phyloP scores from a whole-genome alignment of 139 green algal species.

The Desmodesmus armatus region DNA sequence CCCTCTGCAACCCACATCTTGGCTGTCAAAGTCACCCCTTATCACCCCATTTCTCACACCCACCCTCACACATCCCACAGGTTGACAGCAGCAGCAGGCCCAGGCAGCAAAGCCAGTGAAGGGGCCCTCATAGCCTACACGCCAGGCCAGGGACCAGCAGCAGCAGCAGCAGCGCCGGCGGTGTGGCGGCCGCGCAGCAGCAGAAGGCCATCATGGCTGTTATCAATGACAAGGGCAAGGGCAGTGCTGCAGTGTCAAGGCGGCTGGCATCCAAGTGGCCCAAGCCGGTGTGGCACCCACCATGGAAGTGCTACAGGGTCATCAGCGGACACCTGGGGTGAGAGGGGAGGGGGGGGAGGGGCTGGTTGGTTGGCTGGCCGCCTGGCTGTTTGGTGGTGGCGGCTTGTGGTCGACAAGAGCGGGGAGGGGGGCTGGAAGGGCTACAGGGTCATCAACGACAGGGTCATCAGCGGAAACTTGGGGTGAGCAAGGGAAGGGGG shows the following conservation, averaged over 20 bases:
- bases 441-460: too few species aligned
- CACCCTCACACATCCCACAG: too few species aligned
- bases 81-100: not conserved
- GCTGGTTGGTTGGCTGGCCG: not conserved
- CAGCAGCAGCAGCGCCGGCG: not conserved
- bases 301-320: constrained; percentile 97
- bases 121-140: constrained; percentile 27
- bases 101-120: not conserved
- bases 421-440: too few species aligned
- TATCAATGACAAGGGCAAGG: constrained; percentile 59
- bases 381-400: not conserved
- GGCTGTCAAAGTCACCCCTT: too few species aligned
- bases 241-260: constrained; percentile 80
- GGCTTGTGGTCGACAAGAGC: too few species aligned
- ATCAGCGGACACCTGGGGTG: constrained; percentile 97
- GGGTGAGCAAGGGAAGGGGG: too few species aligned
- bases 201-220: constrained; percentile 64
- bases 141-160: not conserved
- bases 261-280: constrained; percentile 94
- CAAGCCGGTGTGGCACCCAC: constrained; percentile 90
- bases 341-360: constrained; percentile 37
- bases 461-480: too few species aligned
- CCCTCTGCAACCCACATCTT: too few species aligned
- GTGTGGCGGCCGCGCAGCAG: constrained; percentile 17
- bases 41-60: too few species aligned